These are phyloP conservation scores for Chalara sp. DNA, from an alignment of 2,329 filamentous ascomycete genomes.

Conservation along the genomic window DNA sequence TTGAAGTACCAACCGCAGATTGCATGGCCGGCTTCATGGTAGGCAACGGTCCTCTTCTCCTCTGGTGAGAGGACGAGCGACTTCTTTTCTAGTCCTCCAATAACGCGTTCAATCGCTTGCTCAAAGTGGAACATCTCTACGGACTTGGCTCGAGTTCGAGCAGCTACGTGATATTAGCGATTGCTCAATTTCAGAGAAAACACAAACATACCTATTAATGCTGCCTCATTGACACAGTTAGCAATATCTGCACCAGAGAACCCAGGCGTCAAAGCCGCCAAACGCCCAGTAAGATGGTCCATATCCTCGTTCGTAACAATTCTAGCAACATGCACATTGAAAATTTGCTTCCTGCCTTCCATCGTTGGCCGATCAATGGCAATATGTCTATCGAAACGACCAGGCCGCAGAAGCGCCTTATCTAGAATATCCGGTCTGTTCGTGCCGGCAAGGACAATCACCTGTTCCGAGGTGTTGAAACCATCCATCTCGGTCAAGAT, in stretches of 20 bases:
- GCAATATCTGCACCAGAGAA: slow-evolving; percentile 98
- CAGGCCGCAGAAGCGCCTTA: slow-evolving; percentile 91
- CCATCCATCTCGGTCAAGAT: slow-evolving; percentile 99
- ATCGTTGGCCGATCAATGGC: slow-evolving; percentile 92
- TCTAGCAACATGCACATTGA: slow-evolving; percentile 88
- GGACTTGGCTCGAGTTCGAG: slow-evolving; percentile 70
- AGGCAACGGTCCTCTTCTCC: slow-evolving; percentile 94
- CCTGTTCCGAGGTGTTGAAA: slow-evolving; percentile 94
- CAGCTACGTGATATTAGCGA: slow-evolving; percentile 55
- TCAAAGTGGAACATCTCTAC: slow-evolving; percentile 92
- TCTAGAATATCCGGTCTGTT: slow-evolving; percentile 94
- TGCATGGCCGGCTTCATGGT: slow-evolving; percentile 96
- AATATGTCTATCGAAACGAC: slow-evolving; percentile 95
- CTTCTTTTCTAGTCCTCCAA: slow-evolving; percentile 95
- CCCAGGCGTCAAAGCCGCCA: slow-evolving; percentile 88
- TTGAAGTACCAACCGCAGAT: slow-evolving; percentile 98
- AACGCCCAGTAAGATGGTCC: slow-evolving; percentile 78
- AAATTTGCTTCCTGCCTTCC: slow-evolving; percentile 94
- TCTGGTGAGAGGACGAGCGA: slow-evolving; percentile 86
- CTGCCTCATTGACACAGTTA: slow-evolving; percentile 97
- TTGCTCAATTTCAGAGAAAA: not conserved
- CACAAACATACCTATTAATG: slow-evolving; percentile 73
- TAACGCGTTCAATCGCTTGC: slow-evolving; percentile 93
- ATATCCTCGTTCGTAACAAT: slow-evolving; percentile 89
- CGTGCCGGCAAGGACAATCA: slow-evolving; percentile 93